Evolutionary conservation across 192 early-diverging fungal species (phyloP).

Genomic region (Coemansia sp.): DNA sequence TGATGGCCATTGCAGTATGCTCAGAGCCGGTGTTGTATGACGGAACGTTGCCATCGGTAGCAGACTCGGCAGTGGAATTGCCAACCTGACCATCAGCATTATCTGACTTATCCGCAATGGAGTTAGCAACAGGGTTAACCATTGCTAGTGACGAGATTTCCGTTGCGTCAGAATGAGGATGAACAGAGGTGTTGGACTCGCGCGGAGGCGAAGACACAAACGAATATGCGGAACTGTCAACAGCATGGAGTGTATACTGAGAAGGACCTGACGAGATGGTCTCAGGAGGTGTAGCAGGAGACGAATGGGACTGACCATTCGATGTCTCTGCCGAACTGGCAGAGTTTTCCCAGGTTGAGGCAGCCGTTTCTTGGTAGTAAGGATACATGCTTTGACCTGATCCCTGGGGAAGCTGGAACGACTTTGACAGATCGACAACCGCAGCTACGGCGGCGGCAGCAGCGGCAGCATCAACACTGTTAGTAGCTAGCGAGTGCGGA

Average conservation of each 20-base stretch:
- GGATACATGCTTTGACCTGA: constrained; percentile 23
- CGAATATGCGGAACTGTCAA: constrained; percentile 15
- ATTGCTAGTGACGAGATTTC: constrained; percentile 33
- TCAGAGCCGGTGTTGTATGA: background rate
- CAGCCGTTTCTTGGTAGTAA: constrained; percentile 32
- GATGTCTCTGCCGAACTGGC: constrained; percentile 10
- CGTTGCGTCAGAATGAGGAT: background rate
- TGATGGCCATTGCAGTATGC: constrained; percentile 5
- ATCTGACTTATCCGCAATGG: background rate
- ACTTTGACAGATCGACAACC: constrained; percentile 30
- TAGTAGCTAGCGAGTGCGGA: background rate
- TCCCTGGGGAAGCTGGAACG: constrained; percentile 40
- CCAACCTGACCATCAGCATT: background rate
- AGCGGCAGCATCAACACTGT: constrained; percentile 12
- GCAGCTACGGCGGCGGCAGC: constrained; percentile 32
- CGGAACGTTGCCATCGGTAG: background rate
- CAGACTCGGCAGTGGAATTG: background rate
- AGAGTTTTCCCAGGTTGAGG: constrained; percentile 18
- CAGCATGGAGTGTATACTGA: constrained; percentile 33
- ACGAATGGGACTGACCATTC: constrained; percentile 33
- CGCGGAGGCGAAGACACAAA: constrained; percentile 14
- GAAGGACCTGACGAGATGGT: constrained; percentile 6
- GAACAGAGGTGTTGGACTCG: background rate
- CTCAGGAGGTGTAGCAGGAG: constrained; percentile 32
- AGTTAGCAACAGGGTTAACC: constrained; percentile 25